phyloP scores from a whole-genome alignment of 2,329 filamentous ascomycete genomes.

The Colletotrichum shisoi region DNA sequence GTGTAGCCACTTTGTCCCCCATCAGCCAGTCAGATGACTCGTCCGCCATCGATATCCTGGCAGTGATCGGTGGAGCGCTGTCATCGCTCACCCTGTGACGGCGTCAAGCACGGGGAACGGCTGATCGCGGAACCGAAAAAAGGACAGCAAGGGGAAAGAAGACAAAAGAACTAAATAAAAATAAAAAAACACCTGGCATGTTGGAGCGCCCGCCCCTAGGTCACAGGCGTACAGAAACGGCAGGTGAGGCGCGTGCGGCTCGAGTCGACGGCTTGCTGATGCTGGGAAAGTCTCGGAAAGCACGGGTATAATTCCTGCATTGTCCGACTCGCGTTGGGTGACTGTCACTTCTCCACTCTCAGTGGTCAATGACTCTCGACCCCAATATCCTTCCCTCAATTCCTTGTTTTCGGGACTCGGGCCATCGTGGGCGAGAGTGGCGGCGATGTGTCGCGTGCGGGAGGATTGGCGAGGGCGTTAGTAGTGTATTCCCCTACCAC shows the following conservation, averaged over 20 bases:
- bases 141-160: not conserved
- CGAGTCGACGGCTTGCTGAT: not conserved
- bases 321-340: constrained; percentile 3
- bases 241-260: not conserved
- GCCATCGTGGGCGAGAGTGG: not conserved
- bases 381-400: constrained; percentile 12
- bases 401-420: not conserved
- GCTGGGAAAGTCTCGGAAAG: constrained; percentile 2
- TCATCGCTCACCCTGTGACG: not conserved
- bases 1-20: constrained; percentile 10
- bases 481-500: not conserved
- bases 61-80: not conserved
- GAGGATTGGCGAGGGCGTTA: not conserved
- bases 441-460: not conserved
- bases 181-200: no score
- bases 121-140: not conserved
- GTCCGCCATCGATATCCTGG: constrained; percentile 22
- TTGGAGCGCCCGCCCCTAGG: not conserved
- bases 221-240: not conserved
- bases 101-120: not conserved
- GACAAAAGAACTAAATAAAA: no score
- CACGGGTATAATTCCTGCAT: not conserved
- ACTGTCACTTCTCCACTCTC: constrained; percentile 35
- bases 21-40: constrained; percentile 26
- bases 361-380: constrained; percentile 23